Evolutionary conservation across 1,139 yeast genomes (phyloP), one percentile per base, ranked within the genome.

Genomic region (Diutina pseudorugosa): DNA sequence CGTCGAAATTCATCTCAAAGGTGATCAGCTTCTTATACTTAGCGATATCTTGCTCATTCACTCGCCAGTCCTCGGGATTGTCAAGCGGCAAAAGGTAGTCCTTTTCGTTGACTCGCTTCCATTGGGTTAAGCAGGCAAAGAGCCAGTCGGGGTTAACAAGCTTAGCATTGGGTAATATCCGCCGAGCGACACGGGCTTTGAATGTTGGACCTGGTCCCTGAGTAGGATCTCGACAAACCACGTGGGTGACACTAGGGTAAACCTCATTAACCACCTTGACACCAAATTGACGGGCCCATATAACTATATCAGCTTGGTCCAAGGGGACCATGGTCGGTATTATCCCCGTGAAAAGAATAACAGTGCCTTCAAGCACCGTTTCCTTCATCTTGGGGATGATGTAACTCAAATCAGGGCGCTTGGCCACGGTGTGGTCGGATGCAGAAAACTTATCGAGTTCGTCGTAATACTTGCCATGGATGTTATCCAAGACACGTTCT

Each of bases 111-210:
- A 82, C 83, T 52, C 77, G 78, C 52, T 72, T 71, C 98, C 98
- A 93, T 19, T 75, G 68, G 16, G 90, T 82, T 57, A 93, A 73
- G 64, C 96, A 87, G 23, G 86, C 83, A 69, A 90, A 90, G 3
- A 93, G 68, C 98, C 98, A 93, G 62, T 86, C 94, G 1, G 95
- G 90, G 61, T 83, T 85, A n/a, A 93, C 96, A 36, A 93, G 78
- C 60, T 85, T 83, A 41, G 84, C 85, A 12, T 83, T 73, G 1
- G 85, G 85, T 51, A 82, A 68, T 50, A 81, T 68, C n/a, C 79
- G 70, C 60, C 76, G 80, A 0, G 90, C 91, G 18, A 83, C 71
- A 52, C 93, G 76, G 2, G 93, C 96, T 65, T 93, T 93, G 60
- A 80, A 79, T 1, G 79, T 74, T n/a, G 73, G 71, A 1, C 78